phyloP scores from a whole-genome alignment of 352 stramenopile genomes.

The Globisporangium ultimum region DNA sequence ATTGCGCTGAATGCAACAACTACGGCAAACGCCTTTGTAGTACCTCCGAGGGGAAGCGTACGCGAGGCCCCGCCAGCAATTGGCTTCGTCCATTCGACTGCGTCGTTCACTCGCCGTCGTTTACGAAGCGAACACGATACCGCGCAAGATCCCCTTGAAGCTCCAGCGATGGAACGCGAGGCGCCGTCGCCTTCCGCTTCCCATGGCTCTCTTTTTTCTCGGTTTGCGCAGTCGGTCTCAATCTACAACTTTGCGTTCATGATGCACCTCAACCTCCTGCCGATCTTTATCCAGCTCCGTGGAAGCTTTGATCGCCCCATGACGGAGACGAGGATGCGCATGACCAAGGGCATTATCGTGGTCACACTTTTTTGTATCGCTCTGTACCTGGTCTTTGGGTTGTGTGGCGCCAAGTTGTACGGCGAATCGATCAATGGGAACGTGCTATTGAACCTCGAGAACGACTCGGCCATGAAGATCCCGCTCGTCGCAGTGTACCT shows the following conservation, averaged over 20 bases:
- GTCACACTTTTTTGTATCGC: constrained; percentile 50
- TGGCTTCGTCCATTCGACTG: neutral
- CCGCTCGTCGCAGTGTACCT: constrained; percentile 39
- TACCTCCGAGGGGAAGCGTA: neutral
- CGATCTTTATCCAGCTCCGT: constrained; percentile 68
- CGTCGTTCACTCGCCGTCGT: neutral
- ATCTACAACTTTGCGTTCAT: constrained; percentile 86
- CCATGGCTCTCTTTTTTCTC: constrained; percentile 28
- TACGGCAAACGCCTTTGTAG: constrained; percentile 8
- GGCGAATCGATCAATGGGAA: constrained; percentile 26
- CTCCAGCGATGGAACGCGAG: constrained; percentile 5
- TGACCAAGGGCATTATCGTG: constrained; percentile 46
- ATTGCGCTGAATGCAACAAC: constrained; percentile 6
- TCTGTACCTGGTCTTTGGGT: constrained; percentile 62
- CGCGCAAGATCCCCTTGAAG: neutral
- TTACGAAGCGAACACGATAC: neutral
- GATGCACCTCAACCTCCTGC: constrained; percentile 80
- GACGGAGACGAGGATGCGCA: constrained; percentile 36
- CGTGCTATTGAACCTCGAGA: constrained; percentile 48
- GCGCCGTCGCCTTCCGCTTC: constrained; percentile 17
- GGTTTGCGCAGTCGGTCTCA: constrained; percentile 55
- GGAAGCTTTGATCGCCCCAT: constrained; percentile 55
- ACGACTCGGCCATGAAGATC: constrained; percentile 37
- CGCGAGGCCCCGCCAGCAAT: neutral
- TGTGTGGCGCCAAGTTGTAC: constrained; percentile 51